Conservation (phyloP, 306 rosid genomes). For the Dryas octopetala region DNA sequence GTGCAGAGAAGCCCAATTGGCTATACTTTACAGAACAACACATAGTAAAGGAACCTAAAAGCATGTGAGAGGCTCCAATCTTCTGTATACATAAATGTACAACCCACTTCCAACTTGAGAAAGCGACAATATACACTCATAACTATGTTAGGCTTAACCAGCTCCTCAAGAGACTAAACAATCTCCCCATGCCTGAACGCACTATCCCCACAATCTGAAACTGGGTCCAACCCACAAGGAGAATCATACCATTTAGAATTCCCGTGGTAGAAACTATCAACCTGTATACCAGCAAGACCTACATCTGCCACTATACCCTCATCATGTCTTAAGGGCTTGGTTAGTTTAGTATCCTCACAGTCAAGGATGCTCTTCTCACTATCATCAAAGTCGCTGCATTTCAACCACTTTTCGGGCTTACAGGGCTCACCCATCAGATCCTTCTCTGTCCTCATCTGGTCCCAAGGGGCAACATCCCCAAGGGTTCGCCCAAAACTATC, state of each 20-base stretch:
- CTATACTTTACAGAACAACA: conserved; percentile 67
- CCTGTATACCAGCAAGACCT: conserved; percentile 93
- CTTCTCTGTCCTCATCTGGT: conserved; percentile 80
- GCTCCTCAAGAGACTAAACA: conserved; percentile 59
- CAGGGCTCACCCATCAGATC: conserved; percentile 70
- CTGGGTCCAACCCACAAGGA: conserved; percentile 91
- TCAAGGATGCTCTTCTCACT: conserved; percentile 76
- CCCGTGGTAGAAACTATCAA: conserved; percentile 92
- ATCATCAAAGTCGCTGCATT: conserved; percentile 76
- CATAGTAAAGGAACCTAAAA: conserved; percentile 54
- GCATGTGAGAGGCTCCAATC: conserved; percentile 62
- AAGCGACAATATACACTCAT: conserved; percentile 50
- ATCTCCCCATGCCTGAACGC: conserved; percentile 87
- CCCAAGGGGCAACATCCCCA: conserved; percentile 91
- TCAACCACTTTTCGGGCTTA: conserved; percentile 95
- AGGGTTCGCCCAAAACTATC: conserved; percentile 89
- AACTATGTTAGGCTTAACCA: conserved; percentile 50
- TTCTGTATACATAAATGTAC: conserved; percentile 89
- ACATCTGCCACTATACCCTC: conserved; percentile 80
- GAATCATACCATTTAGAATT: conserved; percentile 96
- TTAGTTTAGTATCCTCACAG: conserved; percentile 88
- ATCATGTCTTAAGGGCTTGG: conserved; percentile 82
- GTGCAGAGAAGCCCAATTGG: conserved; percentile 49
- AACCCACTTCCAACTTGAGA: conserved; percentile 63
- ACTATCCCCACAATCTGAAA: conserved; percentile 84